Base-by-base conservation (phyloP, 2,329 filamentous ascomycete species). In the Aspergillus tamarii region DNA sequence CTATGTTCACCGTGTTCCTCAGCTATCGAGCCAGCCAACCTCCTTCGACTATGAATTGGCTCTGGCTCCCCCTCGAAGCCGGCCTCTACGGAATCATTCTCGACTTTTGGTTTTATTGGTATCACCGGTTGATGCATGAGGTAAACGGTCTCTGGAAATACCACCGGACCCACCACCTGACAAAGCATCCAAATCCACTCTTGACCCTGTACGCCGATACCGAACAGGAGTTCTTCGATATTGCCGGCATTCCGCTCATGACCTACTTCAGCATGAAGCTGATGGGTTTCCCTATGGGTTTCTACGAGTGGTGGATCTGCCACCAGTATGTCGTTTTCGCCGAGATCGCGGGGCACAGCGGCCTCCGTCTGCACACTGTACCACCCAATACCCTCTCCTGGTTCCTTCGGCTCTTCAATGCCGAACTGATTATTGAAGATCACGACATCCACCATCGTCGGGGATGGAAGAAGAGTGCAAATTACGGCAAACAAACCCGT, bases 251-350 rank as follows among this genome's bases (percentile, higher is more conserved):
- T 10, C 80, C 80, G 0, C 63, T 81, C 23, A 64, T 81, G 57
- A 75, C 80, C 2, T 82, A 76, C 64, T 70, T 71, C 46, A 77
- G 72, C 1, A 61, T 82, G 41, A 77, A 74, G 60, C 8, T 70
- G 0, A 72, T 78, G 39, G 79, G 80, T 0, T 55, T 82, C 4
- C 80, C 79, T 0, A 78, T 83, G 77, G 80, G 78, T 2, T 83
- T 83, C 66, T 82, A 82, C 56, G 80, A 82, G 48, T 81, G 78
- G 79, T 83, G 80, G 80, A 65, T 83, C 21, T 83, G 80, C 66
- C 77, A 82, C 58, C 73, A 80, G 59, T 83, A 81, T 57, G 71
- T 83, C 34, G 72, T 80, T 14, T 83, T 82, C 28, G 63, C 68
- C n/a, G 69, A 71, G 45, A 46, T 70, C 23, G 63, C 68, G 4